Evolutionary conservation across 305 asterid genomes (phyloP).

Genomic region (Fraxinus velutina): DNA sequence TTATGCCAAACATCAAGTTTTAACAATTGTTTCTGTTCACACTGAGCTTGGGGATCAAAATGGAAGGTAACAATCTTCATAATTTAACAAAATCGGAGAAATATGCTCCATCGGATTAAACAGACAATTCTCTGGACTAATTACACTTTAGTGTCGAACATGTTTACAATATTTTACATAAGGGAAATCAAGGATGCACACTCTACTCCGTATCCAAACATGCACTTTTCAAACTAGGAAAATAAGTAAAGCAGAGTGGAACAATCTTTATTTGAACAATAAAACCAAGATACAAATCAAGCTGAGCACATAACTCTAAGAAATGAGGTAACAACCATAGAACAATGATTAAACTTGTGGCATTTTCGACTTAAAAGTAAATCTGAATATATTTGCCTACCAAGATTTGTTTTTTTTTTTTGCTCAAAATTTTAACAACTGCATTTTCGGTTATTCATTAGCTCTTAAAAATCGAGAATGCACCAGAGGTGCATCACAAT

Average conservation of each 20-base stretch:
- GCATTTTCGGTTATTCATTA: constrained; percentile 13
- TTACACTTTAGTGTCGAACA: too few relatives aligned
- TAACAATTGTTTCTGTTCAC: background rate
- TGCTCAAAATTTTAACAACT: background rate
- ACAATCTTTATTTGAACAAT: background rate
- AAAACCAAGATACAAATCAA: background rate
- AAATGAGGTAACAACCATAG: background rate
- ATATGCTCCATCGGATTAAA: background rate
- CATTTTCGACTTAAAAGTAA: background rate
- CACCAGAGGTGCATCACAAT: constrained; percentile 30
- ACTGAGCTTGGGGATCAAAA: background rate
- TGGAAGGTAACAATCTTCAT: background rate
- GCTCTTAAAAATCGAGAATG: constrained; percentile 16
- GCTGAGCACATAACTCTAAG: background rate
- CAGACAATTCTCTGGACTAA: background rate
- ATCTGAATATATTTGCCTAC: constrained; percentile 1
- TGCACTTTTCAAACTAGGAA: background rate
- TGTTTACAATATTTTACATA: background rate
- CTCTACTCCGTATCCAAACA: background rate
- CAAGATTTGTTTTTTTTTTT: background rate
- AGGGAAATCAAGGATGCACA: background rate
- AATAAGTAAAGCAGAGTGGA: background rate
- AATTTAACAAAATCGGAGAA: background rate
- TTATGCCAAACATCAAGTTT: background rate
- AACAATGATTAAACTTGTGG: background rate